phyloP scores from a whole-genome alignment of 495 filamentous ascomycete species.

The Letharia columbiana region DNA sequence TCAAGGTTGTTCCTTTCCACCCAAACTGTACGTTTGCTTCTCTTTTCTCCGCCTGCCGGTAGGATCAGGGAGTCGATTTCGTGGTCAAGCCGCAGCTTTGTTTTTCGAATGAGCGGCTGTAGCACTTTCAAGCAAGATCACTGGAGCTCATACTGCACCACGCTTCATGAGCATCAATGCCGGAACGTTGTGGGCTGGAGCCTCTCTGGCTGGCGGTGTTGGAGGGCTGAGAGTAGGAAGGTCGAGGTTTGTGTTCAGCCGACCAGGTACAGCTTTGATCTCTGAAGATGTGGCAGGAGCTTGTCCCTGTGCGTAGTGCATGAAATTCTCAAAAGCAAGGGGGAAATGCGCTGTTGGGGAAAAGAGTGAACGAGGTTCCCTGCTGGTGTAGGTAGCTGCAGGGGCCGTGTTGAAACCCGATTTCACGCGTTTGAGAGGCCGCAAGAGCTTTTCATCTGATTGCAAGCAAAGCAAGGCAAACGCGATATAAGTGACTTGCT shows the following conservation, averaged over 20 bases:
- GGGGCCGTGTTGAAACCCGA: not conserved
- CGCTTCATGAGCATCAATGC: not conserved
- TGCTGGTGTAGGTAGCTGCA: not conserved
- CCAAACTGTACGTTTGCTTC: not conserved
- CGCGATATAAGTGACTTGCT: not conserved
- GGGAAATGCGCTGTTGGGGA: not conserved
- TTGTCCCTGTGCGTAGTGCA: not conserved
- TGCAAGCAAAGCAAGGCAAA: not conserved
- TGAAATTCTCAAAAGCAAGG: not conserved
- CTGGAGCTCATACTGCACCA: not conserved
- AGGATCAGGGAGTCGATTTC: not conserved
- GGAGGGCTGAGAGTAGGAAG: not conserved
- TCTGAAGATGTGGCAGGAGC: not conserved
- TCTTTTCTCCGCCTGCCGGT: not conserved
- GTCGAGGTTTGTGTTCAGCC: not conserved
- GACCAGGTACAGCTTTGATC: not conserved
- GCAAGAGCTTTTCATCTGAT: not conserved
- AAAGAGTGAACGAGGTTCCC: not conserved
- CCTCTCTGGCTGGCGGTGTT: not conserved
- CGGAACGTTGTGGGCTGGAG: not conserved
- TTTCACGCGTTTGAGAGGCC: not conserved
- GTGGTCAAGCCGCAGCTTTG: not conserved
- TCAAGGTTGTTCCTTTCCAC: not conserved
- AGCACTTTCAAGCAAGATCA: not conserved
- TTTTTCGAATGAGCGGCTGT: not conserved